phyloP scores from a whole-genome alignment of 2,329 filamentous ascomycete genomes.

The Phoma sp. region DNA sequence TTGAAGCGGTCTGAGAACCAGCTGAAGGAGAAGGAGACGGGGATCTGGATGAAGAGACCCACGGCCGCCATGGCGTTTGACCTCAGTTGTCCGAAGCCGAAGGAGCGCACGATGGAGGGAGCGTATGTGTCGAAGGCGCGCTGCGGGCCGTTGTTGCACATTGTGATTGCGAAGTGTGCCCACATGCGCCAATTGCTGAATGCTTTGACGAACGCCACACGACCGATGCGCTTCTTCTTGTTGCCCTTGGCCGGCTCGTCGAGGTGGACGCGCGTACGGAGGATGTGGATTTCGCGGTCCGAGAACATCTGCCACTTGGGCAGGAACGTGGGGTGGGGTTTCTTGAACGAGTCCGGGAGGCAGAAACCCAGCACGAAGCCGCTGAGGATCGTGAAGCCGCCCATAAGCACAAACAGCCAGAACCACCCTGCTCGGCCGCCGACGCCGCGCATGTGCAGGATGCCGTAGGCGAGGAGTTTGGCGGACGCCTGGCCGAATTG shows the following conservation, averaged over 20 bases:
- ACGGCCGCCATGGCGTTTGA: slow-evolving; percentile 64
- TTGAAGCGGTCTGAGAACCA: slow-evolving; percentile 61
- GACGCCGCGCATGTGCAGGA: slow-evolving; percentile 50
- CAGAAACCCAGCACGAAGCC: slow-evolving; percentile 19
- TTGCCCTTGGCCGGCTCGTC: slow-evolving; percentile 38
- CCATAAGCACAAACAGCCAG: slow-evolving; percentile 59
- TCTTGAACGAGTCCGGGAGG: slow-evolving; percentile 19
- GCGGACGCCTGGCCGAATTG: slow-evolving; percentile 45
- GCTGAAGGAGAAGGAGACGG: slow-evolving; percentile 60
- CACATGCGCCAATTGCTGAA: slow-evolving; percentile 60
- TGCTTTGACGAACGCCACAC: slow-evolving; percentile 55
- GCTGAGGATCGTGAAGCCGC: slow-evolving; percentile 55
- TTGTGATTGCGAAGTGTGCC: slow-evolving; percentile 59
- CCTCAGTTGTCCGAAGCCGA: slow-evolving; percentile 58
- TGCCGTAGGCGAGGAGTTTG: slow-evolving; percentile 47
- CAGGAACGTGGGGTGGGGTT: slow-evolving; percentile 14
- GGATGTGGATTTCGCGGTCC: slow-evolving; percentile 26
- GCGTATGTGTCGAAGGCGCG: slow-evolving; percentile 60
- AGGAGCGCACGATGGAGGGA: slow-evolving; percentile 60
- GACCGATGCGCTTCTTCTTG: slow-evolving; percentile 58
- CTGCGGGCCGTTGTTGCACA: slow-evolving; percentile 58
- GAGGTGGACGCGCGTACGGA: slow-evolving; percentile 22
- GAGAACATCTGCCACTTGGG: slow-evolving; percentile 26
- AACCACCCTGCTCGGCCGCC: slow-evolving; percentile 51
- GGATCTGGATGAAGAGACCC: slow-evolving; percentile 61